Conservation (phyloP, 2,329 filamentous ascomycete species). For the Eurotiales sp. region DNA sequence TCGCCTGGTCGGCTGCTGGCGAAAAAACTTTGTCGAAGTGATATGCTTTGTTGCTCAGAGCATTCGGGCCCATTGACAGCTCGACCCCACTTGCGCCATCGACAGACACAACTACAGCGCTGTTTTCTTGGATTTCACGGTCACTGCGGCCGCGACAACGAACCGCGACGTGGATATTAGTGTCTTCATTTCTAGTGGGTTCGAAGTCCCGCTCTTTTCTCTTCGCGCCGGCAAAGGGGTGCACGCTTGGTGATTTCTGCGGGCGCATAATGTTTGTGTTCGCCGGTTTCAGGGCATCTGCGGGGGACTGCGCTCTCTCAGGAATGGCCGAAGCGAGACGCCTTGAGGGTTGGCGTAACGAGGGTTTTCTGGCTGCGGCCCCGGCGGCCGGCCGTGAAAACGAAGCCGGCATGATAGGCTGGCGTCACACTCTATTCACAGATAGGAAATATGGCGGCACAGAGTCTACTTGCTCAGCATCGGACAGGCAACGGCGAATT, state of each 20-base stretch:
- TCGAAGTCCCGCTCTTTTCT: slow-evolving; percentile 86
- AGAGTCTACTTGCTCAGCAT: not conserved
- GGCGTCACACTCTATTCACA: too few relatives aligned
- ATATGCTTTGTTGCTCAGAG: slow-evolving; percentile 93
- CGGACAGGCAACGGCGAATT: too few relatives aligned
- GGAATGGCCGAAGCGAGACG: slow-evolving; percentile 53
- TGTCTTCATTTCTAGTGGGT: slow-evolving; percentile 68
- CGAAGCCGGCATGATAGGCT: slow-evolving; percentile 52
- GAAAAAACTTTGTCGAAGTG: slow-evolving; percentile 97
- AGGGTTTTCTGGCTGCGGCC: slow-evolving; percentile 48
- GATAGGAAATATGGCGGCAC: not conserved
- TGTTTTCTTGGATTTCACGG: slow-evolving; percentile 90
- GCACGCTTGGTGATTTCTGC: slow-evolving; percentile 41
- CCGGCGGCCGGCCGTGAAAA: slow-evolving; percentile 46
- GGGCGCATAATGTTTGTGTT: slow-evolving; percentile 34
- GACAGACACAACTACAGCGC: slow-evolving; percentile 82
- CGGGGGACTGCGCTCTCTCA: slow-evolving; percentile 63
- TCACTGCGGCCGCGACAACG: slow-evolving; percentile 89
- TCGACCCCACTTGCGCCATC: slow-evolving; percentile 88
- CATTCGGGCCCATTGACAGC: slow-evolving; percentile 86
- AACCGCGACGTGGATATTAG: slow-evolving; percentile 97
- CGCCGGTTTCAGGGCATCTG: slow-evolving; percentile 63
- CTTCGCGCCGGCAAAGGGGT: slow-evolving; percentile 61
- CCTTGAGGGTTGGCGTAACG: slow-evolving; percentile 47
- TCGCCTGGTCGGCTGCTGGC: slow-evolving; percentile 84